A percentile compares a stretch with the other conserved stretches of the same genome.
phyloP scores from a whole-genome alignment of 805 yeast genomes.

The Yarrowia hollandica region DNA sequence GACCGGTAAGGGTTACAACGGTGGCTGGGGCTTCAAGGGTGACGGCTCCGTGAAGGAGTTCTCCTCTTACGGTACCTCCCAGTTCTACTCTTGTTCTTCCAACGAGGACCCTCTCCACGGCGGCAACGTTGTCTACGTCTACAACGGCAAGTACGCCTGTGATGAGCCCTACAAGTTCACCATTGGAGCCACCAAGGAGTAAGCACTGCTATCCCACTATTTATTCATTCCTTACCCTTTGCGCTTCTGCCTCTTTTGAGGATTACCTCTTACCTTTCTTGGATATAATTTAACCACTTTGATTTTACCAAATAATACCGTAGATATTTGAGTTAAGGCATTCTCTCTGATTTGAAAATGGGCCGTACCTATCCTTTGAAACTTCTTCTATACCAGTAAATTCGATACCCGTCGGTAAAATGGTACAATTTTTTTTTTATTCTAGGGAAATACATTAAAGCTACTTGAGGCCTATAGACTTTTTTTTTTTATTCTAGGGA shows the following conservation, averaged over 20 bases:
- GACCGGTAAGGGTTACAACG: not conserved
- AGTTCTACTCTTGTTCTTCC: not conserved
- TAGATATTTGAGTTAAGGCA: not conserved
- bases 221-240: not conserved
- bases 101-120: not conserved
- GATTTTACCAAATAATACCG: not conserved
- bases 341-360: not conserved
- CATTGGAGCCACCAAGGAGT: conserved; percentile 5
- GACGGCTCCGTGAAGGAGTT: conserved; percentile 7
- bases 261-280: not conserved
- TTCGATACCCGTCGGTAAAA: no score
- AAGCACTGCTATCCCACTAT: not conserved
- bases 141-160: conserved; percentile 17
- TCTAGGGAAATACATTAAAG: no score
- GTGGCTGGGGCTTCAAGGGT: conserved; percentile 6
- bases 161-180: not conserved
- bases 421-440: no score
- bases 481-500: not conserved
- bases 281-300: not conserved
- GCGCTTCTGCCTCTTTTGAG: not conserved
- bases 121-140: not conserved
- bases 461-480: no score
- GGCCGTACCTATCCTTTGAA: not conserved
- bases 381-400: not conserved
- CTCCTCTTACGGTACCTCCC: conserved; percentile 1